Evolutionary conservation across 768 basidiomycete species (phyloP), one percentile per base, ranked within the genome.

Genomic region (Tulasnella sp.): DNA sequence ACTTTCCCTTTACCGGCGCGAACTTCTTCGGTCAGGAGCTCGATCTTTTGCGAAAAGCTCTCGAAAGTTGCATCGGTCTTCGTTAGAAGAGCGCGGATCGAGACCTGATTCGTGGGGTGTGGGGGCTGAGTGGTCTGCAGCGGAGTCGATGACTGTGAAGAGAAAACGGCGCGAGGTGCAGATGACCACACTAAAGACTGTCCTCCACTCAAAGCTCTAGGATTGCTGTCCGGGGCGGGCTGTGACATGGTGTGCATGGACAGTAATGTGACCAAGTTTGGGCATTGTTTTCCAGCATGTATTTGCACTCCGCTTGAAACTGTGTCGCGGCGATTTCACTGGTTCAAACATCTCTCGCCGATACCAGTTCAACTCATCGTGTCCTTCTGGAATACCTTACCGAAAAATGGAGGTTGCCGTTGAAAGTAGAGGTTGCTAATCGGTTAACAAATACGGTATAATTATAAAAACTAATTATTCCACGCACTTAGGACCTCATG

Each of bases 401-500:
- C 25, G n/a, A 13, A 31, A 13, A n/a, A 47, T 47, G 45, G 45
- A 33, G 6, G 37, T 22, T 19, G 29, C 28, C 15, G 33, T 47
- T 24, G 25, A 32, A 16, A 47, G 45, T 47, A 29, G 37, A 47
- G 45, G 45, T 35, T n/a, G 29, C 13, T 15, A 9, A 16, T 6
- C 6, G 4, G 28, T 33, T 4, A 33, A 16, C 25, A 15, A 15
- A 8, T 47, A 9, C 19, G 29, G 15, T 15, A 5, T 47, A 22
- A 31, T 24, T 6, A n/a, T 33, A 20, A 35, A 31, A 7, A 49
- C 12, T 29, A 19, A 9, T 0, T 19, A 3, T 33, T 47, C 15
- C 22, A 10, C 16, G n/a, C 20, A 6, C 8, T 16, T 25, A 51
- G 54, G 54, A 8, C 39, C 54, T 20, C 54, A 39, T 28, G 34